Conservation (phyloP, 2,329 filamentous ascomycete genomes). For the Aspergillus costaricaensis region DNA sequence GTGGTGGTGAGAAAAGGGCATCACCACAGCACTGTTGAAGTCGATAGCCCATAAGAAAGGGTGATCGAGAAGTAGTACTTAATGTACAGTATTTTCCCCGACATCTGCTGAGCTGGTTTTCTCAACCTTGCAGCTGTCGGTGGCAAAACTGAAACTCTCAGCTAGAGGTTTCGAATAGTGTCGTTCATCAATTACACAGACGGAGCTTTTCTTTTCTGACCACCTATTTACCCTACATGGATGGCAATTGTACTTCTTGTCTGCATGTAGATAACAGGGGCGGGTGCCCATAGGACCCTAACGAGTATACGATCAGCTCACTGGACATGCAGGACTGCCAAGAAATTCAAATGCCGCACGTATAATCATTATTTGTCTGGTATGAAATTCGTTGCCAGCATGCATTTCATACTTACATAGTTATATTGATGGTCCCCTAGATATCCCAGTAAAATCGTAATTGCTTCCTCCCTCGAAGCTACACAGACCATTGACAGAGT, state of each 20-base stretch:
- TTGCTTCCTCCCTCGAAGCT: too few relatives aligned
- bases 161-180: background rate
- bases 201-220: background rate
- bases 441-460: too few relatives aligned
- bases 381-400: background rate
- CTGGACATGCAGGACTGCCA: background rate
- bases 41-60: too few relatives aligned
- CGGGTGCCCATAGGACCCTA: background rate
- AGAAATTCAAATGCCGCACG: background rate
- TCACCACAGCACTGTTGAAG: too few relatives aligned
- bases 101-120: background rate
- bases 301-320: background rate
- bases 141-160: background rate
- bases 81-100: background rate
- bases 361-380: background rate
- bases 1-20: too few relatives aligned
- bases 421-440: too few relatives aligned
- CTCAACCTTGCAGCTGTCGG: background rate
- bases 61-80: too few relatives aligned
- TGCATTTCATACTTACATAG: too few relatives aligned
- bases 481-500: too few relatives aligned
- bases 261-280: background rate
- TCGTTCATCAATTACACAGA: background rate
- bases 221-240: background rate
- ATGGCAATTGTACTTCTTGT: background rate